Base-by-base conservation (phyloP, 805 yeast genomes). In the Candida awuae region DNA sequence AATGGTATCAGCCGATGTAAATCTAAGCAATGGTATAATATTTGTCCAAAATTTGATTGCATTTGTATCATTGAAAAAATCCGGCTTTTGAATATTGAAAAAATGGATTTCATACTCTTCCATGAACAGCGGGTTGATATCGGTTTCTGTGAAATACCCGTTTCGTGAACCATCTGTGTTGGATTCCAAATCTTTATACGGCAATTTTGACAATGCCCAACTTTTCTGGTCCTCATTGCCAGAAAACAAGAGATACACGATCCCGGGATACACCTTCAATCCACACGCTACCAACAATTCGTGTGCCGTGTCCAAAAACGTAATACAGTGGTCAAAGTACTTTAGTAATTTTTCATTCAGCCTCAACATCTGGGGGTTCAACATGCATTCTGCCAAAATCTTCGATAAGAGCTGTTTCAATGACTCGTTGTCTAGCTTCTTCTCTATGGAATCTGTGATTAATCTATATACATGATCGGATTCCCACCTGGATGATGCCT, bases 41-140 rank as follows among this genome's bases (percentile, higher is more conserved):
- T 59, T 63, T 12, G 59, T 49, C 80, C 84, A 79, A 49, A 78
- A 79, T 1, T 41, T 35, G 17, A 58, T 51, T 27, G 77, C 69
- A 1, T 54, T 49, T 0, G 47, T 54, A 14, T 65, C 70, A 14
- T 62, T 63, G 56, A 70, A 80, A 42, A 56, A 63, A 1, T 60
- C 54, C 1, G 77, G 75, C 46, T 73, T 63, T 52, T 80, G 85
- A 34, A 79, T 65, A 29, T 64, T 58, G 39, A 69, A 65, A 16
- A 73, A 60, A 50, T 79, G 77, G 3, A 59, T 48, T 34, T 65
- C 68, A 42, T 70, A 72, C 50, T 82, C 88, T 48, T 77, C 82
- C 6, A 70, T 46, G 1, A 76, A 53, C 25, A 72, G 63, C 7
- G 60, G 47, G 12, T 64, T 55, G 29, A 63, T 48, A 31, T 54